Evolutionary conservation across 1,284 basidiomycete species (phyloP).

Genomic region (Cystobasidiaceae sp.): DNA sequence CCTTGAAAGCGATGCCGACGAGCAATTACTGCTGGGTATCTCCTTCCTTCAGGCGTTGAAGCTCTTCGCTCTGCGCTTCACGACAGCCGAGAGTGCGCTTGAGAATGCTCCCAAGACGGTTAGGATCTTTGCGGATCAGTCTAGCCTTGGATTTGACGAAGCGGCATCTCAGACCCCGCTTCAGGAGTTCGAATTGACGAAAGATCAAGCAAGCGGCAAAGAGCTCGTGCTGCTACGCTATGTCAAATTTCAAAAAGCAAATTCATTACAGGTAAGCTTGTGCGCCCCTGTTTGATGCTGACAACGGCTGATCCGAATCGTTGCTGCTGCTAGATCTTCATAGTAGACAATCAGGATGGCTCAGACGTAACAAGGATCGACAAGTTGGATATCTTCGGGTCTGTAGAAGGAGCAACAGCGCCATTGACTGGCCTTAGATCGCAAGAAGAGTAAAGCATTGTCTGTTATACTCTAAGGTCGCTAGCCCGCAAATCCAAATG

Average conservation of each 20-base stretch:
- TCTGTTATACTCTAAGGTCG: not conserved
- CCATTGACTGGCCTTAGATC: conserved; percentile 34
- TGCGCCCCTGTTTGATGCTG: not conserved
- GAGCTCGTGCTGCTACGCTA: conserved; percentile 38
- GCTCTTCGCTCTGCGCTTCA: conserved; percentile 38
- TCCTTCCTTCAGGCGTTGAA: conserved; percentile 38
- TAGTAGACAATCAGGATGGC: conserved; percentile 38
- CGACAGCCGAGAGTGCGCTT: conserved; percentile 27
- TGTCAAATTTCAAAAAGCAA: conserved; percentile 39
- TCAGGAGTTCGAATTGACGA: conserved; percentile 37
- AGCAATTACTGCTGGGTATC: conserved; percentile 40
- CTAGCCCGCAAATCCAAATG: not conserved
- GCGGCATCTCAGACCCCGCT: conserved; percentile 35
- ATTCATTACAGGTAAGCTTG: conserved; percentile 33
- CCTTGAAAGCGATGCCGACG: conserved; percentile 40
- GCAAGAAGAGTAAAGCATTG: conserved; percentile 31
- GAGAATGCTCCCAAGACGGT: conserved; percentile 38
- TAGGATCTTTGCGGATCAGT: conserved; percentile 38
- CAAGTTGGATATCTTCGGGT: conserved; percentile 39
- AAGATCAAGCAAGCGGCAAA: conserved; percentile 36
- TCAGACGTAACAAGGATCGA: conserved; percentile 40
- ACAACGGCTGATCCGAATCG: not conserved
- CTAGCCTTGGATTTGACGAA: conserved; percentile 37
- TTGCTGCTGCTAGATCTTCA: conserved; percentile 34
- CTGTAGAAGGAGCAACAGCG: conserved; percentile 33